Evolutionary conservation across 1,284 basidiomycete species (phyloP).

Genomic region (Chondrostereum purpureum): DNA sequence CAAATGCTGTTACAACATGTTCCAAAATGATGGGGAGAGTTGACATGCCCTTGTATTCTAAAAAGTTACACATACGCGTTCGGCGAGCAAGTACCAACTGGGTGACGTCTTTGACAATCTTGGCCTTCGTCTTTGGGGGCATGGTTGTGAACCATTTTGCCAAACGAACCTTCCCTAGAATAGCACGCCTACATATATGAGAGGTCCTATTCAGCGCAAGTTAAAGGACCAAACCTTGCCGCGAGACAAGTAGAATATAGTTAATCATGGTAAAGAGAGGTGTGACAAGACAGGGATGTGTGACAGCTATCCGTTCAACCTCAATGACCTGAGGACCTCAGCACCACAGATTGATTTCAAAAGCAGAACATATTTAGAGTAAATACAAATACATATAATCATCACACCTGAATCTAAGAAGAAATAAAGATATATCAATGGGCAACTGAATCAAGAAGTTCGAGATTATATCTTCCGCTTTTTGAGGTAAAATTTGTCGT

Average conservation of each 20-base stretch:
- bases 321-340: too few relatives aligned
- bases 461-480: background rate
- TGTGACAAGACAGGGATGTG: too few relatives aligned
- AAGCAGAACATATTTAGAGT: too few relatives aligned
- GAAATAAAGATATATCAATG: too few relatives aligned
- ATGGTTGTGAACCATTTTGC: slow-evolving; percentile 99
- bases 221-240: slow-evolving; percentile 64
- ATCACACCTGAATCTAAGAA: too few relatives aligned
- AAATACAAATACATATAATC: too few relatives aligned
- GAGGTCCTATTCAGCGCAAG: background rate
- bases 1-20: background rate
- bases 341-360: too few relatives aligned
- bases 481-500: slow-evolving; percentile 16
- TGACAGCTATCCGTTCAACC: too few relatives aligned
- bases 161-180: slow-evolving; percentile 91
- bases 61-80: slow-evolving; percentile 98
- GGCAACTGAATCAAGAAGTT: too few relatives aligned
- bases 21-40: background rate
- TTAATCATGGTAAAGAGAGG: slow-evolving; percentile 70
- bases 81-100: slow-evolving; percentile 94
- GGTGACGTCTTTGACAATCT: slow-evolving; percentile 99
- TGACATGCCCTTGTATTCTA: slow-evolving; percentile 92
- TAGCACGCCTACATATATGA: background rate
- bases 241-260: slow-evolving; percentile 88
- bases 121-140: slow-evolving; percentile 88